phyloP scores from a whole-genome alignment of 2,329 filamentous ascomycete species.

The Cladosporium sp. region DNA sequence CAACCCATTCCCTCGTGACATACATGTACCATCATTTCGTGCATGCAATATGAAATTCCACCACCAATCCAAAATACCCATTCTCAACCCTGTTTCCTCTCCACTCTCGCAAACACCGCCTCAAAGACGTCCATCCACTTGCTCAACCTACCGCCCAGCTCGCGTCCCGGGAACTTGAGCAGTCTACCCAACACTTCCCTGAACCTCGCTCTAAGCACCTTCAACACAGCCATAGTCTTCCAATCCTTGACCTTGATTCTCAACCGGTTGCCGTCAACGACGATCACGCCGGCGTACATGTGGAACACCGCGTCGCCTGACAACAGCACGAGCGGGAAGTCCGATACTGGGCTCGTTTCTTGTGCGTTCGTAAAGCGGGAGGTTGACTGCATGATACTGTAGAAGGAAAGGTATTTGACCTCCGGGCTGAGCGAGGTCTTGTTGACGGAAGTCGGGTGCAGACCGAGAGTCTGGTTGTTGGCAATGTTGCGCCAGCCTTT shows the following conservation, averaged over 20 bases:
- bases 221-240: conserved; percentile 88
- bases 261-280: conserved; percentile 83
- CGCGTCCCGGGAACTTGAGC: conserved; percentile 58
- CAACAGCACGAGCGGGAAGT: conserved; percentile 78
- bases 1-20: neutral
- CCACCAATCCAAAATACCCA: neutral
- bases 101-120: conserved; percentile 30
- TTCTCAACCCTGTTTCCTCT: conserved; percentile 9
- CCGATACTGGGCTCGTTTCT: conserved; percentile 66
- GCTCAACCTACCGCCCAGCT: conserved; percentile 41
- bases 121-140: conserved; percentile 44
- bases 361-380: conserved; percentile 85
- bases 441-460: conserved; percentile 89
- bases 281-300: conserved; percentile 83
- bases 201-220: conserved; percentile 71
- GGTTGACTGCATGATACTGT: conserved; percentile 93
- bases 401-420: conserved; percentile 85
- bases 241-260: conserved; percentile 83
- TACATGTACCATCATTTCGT: neutral
- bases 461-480: conserved; percentile 85
- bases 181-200: conserved; percentile 71
- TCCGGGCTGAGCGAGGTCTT: conserved; percentile 53
- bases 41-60: neutral
- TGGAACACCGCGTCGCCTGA: conserved; percentile 89
- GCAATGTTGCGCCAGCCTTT: conserved; percentile 88